Conservation (phyloP, 192 early-diverging fungal genomes). For the Coemansia sp. region DNA sequence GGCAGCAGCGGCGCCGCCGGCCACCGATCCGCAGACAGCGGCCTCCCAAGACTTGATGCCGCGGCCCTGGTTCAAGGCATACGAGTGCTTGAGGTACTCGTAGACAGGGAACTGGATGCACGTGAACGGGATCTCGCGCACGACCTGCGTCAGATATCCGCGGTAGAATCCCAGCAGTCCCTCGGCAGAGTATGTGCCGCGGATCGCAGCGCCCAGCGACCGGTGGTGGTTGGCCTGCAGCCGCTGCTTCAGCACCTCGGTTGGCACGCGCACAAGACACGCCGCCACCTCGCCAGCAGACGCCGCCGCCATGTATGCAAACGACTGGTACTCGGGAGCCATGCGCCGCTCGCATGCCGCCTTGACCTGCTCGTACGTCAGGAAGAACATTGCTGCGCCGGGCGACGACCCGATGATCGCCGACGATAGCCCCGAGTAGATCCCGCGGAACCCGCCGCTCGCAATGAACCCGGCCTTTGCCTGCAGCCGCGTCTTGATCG, state of each 20-base stretch:
- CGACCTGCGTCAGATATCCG: conserved; percentile 88
- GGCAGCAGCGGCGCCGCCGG: conserved; percentile 88
- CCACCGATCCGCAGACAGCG: conserved; percentile 80
- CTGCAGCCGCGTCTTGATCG: conserved; percentile 95
- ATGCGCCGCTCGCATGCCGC: conserved; percentile 17
- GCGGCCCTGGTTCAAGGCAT: conserved; percentile 53
- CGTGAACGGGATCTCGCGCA: conserved; percentile 95
- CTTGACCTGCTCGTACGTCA: conserved; percentile 87
- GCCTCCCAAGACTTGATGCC: conserved; percentile 75
- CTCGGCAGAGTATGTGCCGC: conserved; percentile 64
- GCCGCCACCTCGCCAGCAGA: conserved; percentile 90
- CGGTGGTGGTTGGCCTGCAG: conserved; percentile 86
- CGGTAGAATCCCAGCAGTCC: conserved; percentile 88
- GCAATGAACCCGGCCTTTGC: conserved; percentile 78
- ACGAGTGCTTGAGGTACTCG: conserved; percentile 77
- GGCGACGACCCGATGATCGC: conserved; percentile 95
- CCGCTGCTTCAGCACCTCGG: conserved; percentile 94
- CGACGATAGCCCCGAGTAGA: conserved; percentile 88
- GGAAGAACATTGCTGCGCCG: conserved; percentile 84
- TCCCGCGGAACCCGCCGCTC: conserved; percentile 84
- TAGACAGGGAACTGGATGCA: conserved; percentile 97
- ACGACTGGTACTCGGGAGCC: conserved; percentile 56
- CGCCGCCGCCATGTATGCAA: conserved; percentile 86
- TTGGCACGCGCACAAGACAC: conserved; percentile 90
- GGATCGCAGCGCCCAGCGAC: conserved; percentile 63